Evolutionary conservation across 108 stramenopile genomes (phyloP).

Genomic region (Nitzschia sp.): DNA sequence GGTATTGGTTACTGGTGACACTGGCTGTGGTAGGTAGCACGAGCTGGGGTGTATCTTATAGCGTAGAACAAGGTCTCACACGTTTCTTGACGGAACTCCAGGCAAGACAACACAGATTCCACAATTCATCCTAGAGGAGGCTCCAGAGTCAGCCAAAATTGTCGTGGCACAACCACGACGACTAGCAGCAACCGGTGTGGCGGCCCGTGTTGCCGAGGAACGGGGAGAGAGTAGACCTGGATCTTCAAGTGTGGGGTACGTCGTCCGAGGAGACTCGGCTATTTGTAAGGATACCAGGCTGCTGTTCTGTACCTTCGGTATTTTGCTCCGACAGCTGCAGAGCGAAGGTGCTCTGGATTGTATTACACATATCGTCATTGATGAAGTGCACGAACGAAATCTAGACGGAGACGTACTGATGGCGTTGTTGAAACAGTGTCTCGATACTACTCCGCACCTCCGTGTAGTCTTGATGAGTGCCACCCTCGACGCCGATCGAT

Average conservation of each 20-base stretch:
- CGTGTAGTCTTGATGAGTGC: conserved; percentile 88
- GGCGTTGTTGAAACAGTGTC: conserved; percentile 53
- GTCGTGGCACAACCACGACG: conserved; percentile 95
- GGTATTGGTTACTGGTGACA: conserved; percentile 82
- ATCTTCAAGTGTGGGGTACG: conserved; percentile 87
- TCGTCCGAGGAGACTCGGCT: conserved; percentile 86
- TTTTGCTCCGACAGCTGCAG: conserved; percentile 95
- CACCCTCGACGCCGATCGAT: conserved; percentile 92
- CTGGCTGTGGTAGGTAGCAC: conserved; percentile 71
- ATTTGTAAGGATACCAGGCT: conserved; percentile 71
- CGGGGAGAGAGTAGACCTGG: conserved; percentile 75
- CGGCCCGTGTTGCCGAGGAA: conserved; percentile 91
- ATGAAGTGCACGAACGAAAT: conserved; percentile 96
- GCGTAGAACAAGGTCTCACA: no score
- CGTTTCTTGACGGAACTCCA: background rate
- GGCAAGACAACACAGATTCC: conserved; percentile 92
- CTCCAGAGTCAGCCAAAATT: conserved; percentile 77
- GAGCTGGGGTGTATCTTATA: no score
- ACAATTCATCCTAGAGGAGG: conserved; percentile 85
- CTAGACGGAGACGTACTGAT: conserved; percentile 80
- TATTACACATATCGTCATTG: conserved; percentile 92
- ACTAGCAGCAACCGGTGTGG: conserved; percentile 93
- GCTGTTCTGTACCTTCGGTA: conserved; percentile 96
- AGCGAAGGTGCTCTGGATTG: conserved; percentile 69
- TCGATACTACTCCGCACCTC: conserved; percentile 39